Evolutionary conservation across 2,329 filamentous ascomycete genomes (phyloP).

Genomic region (Aspergillus sp.): DNA sequence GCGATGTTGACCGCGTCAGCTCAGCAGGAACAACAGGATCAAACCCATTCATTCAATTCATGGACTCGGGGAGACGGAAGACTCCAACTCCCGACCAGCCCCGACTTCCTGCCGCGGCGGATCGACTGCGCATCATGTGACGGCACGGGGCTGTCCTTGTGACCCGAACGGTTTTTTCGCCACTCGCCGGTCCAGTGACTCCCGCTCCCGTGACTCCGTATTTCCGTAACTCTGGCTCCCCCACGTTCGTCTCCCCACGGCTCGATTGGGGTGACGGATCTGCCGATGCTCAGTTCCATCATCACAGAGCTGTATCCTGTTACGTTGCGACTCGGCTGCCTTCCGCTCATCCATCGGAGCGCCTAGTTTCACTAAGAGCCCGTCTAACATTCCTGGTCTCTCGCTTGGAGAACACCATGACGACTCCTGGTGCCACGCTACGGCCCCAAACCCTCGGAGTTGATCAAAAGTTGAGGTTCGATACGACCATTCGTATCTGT

Average conservation of each 20-base stretch:
- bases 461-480: neutral
- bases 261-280: neutral
- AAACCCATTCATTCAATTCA: too few species aligned
- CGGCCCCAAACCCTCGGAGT: conserved; percentile 6
- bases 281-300: neutral
- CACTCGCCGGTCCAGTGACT: neutral
- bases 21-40: neutral
- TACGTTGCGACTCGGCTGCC: conserved; percentile 13
- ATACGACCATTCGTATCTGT: neutral
- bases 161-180: conserved; percentile 17
- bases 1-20: conserved; percentile 4
- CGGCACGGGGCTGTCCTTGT: conserved; percentile 19
- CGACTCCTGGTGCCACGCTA: neutral
- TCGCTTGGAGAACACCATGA: neutral
- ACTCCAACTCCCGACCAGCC: too few species aligned
- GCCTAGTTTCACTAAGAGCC: neutral
- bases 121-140: conserved; percentile 25
- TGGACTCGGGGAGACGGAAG: too few species aligned
- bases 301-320: neutral
- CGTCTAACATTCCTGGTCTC: neutral
- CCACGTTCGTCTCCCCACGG: neutral
- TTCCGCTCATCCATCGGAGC: neutral
- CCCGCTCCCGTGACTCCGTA: neutral
- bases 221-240: neutral
- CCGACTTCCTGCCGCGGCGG: neutral